A percentile compares a stretch with the other conserved stretches of the same genome.
Conservation (phyloP, 257 asterid genomes). For the Voacanga thouarsii region DNA sequence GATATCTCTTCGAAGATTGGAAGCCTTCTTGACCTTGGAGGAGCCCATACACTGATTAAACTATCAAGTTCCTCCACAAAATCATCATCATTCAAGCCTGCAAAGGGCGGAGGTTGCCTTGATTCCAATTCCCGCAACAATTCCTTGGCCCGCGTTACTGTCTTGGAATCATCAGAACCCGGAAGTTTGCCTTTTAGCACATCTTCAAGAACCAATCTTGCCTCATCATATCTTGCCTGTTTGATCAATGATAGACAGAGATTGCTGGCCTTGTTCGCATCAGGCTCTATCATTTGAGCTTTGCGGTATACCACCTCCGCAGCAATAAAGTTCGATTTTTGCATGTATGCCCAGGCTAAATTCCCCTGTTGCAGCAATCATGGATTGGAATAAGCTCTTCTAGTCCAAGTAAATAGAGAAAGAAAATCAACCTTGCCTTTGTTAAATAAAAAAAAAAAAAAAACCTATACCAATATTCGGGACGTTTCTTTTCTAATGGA, state of each 20-base stretch:
- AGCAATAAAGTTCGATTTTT: slow-evolving; percentile 58
- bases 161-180: slow-evolving; percentile 57
- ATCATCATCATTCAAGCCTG: slow-evolving; percentile 48
- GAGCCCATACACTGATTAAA: slow-evolving; percentile 54
- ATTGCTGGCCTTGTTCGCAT: slow-evolving; percentile 80
- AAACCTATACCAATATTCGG: slow-evolving; percentile 49
- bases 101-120: slow-evolving; percentile 26
- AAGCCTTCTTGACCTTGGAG: slow-evolving; percentile 63
- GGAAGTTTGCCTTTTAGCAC: slow-evolving; percentile 48
- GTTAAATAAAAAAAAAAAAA: too few relatives aligned
- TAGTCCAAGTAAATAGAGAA: background rate
- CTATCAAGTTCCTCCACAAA: slow-evolving; percentile 55
- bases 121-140: slow-evolving; percentile 35
- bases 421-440: background rate
- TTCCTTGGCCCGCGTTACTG: slow-evolving; percentile 61
- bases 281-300: slow-evolving; percentile 86
- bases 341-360: slow-evolving; percentile 92
- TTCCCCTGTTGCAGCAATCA: slow-evolving; percentile 47
- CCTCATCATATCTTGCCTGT: slow-evolving; percentile 60
- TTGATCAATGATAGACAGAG: slow-evolving; percentile 63
- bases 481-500: slow-evolving; percentile 73
- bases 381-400: background rate
- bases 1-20: slow-evolving; percentile 87
- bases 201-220: slow-evolving; percentile 49
- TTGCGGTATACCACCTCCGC: slow-evolving; percentile 81